Conservation (phyloP, 2,329 filamentous ascomycete species). For the Ascocoryne sarcoides region DNA sequence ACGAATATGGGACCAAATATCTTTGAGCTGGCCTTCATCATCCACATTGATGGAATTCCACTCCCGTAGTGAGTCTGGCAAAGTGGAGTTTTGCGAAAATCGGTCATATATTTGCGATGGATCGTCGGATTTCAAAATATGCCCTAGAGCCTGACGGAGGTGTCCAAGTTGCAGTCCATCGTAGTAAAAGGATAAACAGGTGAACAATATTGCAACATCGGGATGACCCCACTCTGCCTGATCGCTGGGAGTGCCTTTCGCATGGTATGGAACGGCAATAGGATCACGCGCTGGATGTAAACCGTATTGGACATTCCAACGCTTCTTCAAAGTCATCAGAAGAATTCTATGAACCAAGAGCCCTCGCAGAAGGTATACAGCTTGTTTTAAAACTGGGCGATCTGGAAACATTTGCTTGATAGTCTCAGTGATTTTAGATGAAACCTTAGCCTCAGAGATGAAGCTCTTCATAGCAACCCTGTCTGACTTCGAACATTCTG, state of each 20-base stretch:
- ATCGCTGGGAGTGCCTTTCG: constrained; percentile 54
- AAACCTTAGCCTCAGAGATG: constrained; percentile 23
- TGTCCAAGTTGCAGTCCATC: constrained; percentile 42
- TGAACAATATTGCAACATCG: constrained; percentile 56
- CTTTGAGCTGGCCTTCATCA: constrained; percentile 40
- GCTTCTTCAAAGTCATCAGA: constrained; percentile 37
- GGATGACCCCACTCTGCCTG: constrained; percentile 61
- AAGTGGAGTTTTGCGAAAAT: constrained; percentile 34
- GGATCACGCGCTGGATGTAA: constrained; percentile 45
- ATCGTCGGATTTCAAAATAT: constrained; percentile 46
- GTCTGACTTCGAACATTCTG: constrained; percentile 10
- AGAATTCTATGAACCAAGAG: constrained; percentile 53
- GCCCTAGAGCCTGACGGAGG: constrained; percentile 39
- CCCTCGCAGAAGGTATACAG: constrained; percentile 51
- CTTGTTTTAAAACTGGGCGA: constrained; percentile 25
- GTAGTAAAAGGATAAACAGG: constrained; percentile 61
- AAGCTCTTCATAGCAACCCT: constrained; percentile 24
- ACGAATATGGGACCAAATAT: constrained; percentile 43
- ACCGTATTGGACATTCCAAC: constrained; percentile 55
- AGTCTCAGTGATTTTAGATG: constrained; percentile 15
- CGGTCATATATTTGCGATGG: constrained; percentile 44
- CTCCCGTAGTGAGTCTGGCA: constrained; percentile 39
- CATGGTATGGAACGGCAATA: constrained; percentile 58
- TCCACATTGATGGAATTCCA: constrained; percentile 53
- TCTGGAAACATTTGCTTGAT: constrained; percentile 28